A percentile compares a stretch with the other conserved stretches of the same genome.
Conservation (phyloP, 371 early-diverging fungal genomes). For the Mortierella sp. region DNA sequence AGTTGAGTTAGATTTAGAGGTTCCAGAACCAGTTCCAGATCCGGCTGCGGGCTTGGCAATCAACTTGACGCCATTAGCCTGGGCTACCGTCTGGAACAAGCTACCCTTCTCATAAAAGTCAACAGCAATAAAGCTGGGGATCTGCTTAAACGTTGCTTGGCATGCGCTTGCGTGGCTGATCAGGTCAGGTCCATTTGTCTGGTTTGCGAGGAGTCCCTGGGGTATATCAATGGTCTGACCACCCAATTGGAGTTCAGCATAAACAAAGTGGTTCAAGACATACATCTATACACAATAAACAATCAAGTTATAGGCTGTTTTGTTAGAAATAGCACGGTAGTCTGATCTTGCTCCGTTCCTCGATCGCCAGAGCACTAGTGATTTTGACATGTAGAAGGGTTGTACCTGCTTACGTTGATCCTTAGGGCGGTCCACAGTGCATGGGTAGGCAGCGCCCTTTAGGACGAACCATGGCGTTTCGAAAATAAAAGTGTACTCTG, state of each 20-base stretch:
- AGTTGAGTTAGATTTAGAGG: neutral
- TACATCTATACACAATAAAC: conserved; percentile 59
- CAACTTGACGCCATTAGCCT: conserved; percentile 76
- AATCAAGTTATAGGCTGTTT: neutral
- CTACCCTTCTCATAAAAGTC: conserved; percentile 82
- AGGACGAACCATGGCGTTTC: conserved; percentile 71
- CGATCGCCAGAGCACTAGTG: neutral
- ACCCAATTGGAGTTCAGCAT: conserved; percentile 58
- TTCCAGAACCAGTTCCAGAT: neutral
- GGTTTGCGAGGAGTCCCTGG: conserved; percentile 62
- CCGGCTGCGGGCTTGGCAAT: conserved; percentile 11
- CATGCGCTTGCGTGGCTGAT: conserved; percentile 62
- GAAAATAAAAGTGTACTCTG: conserved; percentile 68
- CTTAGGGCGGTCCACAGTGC: conserved; percentile 68
- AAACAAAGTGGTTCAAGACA: conserved; percentile 75
- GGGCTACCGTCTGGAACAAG: conserved; percentile 66
- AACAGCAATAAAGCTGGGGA: conserved; percentile 81
- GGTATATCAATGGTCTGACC: conserved; percentile 61
- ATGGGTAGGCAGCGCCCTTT: conserved; percentile 58
- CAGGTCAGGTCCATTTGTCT: conserved; percentile 64
- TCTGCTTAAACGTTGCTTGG: conserved; percentile 61
- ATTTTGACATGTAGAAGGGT: neutral
- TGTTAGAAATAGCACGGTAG: neutral
- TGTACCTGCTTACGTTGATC: conserved; percentile 42
- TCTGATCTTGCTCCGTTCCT: neutral